phyloP scores from a whole-genome alignment of 768 basidiomycete species.

The Termitomyces sp. region DNA sequence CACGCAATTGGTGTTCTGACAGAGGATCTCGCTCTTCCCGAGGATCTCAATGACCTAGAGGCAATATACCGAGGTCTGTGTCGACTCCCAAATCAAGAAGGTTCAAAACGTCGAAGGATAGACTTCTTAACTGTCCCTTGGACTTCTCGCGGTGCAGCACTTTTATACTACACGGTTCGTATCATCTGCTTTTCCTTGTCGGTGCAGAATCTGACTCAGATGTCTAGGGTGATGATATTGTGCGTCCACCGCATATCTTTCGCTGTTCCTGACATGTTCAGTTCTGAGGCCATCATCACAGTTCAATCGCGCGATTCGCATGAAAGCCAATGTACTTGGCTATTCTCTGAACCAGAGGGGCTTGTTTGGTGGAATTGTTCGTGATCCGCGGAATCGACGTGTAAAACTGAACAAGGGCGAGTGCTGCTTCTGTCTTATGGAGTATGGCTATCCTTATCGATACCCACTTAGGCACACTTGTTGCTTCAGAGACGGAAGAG shows the following conservation, averaged over 20 bases:
- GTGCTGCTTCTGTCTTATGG: constrained; percentile 7
- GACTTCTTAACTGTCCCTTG: constrained; percentile 85
- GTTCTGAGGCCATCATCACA: constrained; percentile 21
- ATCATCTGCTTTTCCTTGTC: background rate
- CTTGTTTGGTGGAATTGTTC: constrained; percentile 64
- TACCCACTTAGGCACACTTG: constrained; percentile 42
- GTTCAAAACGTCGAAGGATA: constrained; percentile 61
- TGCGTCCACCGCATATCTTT: constrained; percentile 29
- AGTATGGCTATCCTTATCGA: background rate
- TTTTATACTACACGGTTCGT: constrained; percentile 87
- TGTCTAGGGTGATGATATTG: constrained; percentile 80
- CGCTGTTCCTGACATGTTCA: background rate
- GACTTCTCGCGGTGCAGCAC: constrained; percentile 71
- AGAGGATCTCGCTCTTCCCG: constrained; percentile 73
- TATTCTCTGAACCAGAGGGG: constrained; percentile 89
- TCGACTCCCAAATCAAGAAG: constrained; percentile 36
- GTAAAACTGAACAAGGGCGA: constrained; percentile 59
- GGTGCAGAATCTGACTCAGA: background rate
- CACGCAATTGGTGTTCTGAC: constrained; percentile 61
- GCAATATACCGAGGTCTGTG: constrained; percentile 82
- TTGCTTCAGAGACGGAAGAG: constrained; percentile 81
- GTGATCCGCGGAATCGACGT: constrained; percentile 58
- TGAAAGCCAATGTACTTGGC: constrained; percentile 77
- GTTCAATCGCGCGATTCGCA: constrained; percentile 88
- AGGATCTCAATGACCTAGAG: constrained; percentile 64